Conservation (phyloP, 345 rosid genomes). For the Salix udensis region DNA sequence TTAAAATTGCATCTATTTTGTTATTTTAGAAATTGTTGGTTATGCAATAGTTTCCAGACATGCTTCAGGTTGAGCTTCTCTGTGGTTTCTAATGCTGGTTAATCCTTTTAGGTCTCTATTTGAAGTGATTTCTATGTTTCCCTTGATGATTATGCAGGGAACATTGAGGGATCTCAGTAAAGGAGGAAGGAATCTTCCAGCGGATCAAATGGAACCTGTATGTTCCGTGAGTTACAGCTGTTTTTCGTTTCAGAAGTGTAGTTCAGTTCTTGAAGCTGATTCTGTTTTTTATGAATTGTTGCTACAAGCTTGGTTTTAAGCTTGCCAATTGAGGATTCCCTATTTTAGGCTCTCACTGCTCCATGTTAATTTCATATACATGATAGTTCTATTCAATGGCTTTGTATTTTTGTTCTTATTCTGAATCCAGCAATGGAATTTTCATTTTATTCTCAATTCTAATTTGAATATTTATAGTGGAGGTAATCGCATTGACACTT, state of each 20-base stretch:
- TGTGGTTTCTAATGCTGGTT: background rate
- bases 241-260: background rate
- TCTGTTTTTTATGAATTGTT: background rate
- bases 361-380: background rate
- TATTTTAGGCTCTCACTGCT: background rate
- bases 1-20: too few species aligned
- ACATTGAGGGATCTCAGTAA: conserved; percentile 64
- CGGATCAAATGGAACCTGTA: conserved; percentile 53
- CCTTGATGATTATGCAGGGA: conserved; percentile 44
- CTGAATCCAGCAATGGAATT: conserved; percentile 6
- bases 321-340: background rate
- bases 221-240: conserved; percentile 13
- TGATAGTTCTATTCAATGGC: background rate
- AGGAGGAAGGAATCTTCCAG: conserved; percentile 51
- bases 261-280: background rate
- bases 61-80: background rate
- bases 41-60: background rate
- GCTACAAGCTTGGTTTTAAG: background rate
- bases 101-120: background rate
- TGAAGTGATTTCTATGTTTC: conserved; percentile 3
- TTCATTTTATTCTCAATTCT: background rate
- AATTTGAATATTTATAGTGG: background rate
- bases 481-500: background rate
- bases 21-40: background rate
- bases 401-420: background rate